phyloP scores from a whole-genome alignment of 2,329 filamentous ascomycete genomes.

The Penicillium brasilianum region DNA sequence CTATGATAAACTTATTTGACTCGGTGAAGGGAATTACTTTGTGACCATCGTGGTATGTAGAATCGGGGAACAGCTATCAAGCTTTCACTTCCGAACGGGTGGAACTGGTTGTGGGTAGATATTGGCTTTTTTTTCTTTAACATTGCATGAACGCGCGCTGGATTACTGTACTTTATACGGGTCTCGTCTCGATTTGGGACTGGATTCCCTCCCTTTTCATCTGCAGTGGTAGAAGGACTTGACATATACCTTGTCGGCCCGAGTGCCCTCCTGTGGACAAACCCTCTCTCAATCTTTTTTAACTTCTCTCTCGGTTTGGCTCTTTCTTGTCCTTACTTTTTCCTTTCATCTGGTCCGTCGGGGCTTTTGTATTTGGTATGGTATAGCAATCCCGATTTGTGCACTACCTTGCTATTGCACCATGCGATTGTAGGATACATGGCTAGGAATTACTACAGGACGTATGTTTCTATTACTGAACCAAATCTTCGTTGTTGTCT shows the following conservation, averaged over 20 bases:
- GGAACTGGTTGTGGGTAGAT: slow-evolving; percentile 32
- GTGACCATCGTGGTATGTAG: slow-evolving; percentile 30
- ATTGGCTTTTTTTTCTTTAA: slow-evolving; percentile 30
- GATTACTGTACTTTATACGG: slow-evolving; percentile 36
- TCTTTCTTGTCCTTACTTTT: slow-evolving; percentile 34
- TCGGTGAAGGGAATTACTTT: slow-evolving; percentile 19
- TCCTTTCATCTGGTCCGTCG: slow-evolving; percentile 32
- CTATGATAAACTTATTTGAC: slow-evolving; percentile 28
- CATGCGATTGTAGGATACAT: background rate
- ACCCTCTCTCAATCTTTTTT: slow-evolving; percentile 22
- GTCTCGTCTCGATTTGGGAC: slow-evolving; percentile 24
- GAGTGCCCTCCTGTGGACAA: slow-evolving; percentile 10
- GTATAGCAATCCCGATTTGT: slow-evolving; percentile 24
- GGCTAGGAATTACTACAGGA: background rate
- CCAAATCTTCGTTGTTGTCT: slow-evolving; percentile 5
- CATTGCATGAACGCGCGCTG: slow-evolving; percentile 35
- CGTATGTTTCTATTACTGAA: background rate
- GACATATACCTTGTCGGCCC: slow-evolving; percentile 10
- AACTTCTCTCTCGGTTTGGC: slow-evolving; percentile 24
- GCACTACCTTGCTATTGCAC: slow-evolving; percentile 8
- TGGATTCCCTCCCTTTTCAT: slow-evolving; percentile 11
- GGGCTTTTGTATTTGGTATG: slow-evolving; percentile 28
- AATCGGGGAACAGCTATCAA: slow-evolving; percentile 16
- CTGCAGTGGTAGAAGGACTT: background rate
- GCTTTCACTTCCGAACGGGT: slow-evolving; percentile 19